These are phyloP conservation scores for Nemania diffusa DNA, from an alignment of 2,329 filamentous ascomycete species.

Conservation along the genomic window DNA sequence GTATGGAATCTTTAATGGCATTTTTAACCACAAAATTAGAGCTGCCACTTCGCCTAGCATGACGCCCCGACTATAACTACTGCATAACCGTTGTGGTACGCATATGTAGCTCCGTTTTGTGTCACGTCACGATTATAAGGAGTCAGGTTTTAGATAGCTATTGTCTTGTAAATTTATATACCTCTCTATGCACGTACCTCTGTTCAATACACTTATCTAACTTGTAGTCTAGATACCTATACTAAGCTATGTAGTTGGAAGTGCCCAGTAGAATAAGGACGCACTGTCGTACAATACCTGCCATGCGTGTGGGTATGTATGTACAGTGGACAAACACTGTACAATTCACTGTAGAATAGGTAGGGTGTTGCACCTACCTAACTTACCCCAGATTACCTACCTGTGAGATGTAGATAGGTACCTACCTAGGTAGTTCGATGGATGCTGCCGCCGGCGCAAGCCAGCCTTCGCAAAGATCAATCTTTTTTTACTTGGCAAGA, in stretches of 20 bases:
- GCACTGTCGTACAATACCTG: too few relatives aligned
- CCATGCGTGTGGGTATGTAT: neutral
- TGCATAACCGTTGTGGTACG: neutral
- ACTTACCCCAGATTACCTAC: neutral
- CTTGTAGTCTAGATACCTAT: too few relatives aligned
- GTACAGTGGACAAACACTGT: neutral
- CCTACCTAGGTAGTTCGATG: neutral
- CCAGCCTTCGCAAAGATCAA: neutral
- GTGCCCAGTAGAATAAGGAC: too few relatives aligned
- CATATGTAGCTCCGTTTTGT: neutral
- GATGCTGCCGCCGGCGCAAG: slow-evolving; percentile 7
- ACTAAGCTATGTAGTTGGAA: too few relatives aligned
- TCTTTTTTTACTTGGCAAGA: neutral
- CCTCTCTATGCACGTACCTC: neutral
- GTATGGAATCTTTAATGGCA: too few relatives aligned
- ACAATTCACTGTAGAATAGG: too few relatives aligned
- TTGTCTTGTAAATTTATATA: neutral
- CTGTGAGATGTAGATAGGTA: neutral
- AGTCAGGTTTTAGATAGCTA: neutral
- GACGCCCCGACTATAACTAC: neutral
- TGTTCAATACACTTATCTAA: neutral
- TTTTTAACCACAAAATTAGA: neutral
- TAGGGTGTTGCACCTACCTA: neutral
- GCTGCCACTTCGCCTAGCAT: neutral
- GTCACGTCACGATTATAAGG: neutral